Evolutionary conservation across 805 yeast species (phyloP), one percentile per base, ranked within the genome.

Genomic region (Candida oleophila): DNA sequence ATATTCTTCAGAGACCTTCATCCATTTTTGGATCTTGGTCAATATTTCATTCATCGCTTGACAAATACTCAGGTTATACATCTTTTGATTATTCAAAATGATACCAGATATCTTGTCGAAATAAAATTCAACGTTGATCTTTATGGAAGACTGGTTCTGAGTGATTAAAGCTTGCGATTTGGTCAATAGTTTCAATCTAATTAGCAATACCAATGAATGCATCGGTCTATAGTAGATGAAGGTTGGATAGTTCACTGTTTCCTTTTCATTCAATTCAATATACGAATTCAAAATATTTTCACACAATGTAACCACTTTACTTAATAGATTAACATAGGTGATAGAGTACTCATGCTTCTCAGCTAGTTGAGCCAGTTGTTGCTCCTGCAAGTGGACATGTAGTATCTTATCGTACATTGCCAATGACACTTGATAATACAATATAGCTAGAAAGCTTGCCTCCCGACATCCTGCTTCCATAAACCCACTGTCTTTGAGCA

Each of bases 141-240:
- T 45, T 15, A 59, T 46, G 8, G 48, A 38, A 3, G 34, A 30
- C n/a, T 16, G 37, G 20, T 16, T 41, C 7, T 30, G 48, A 53
- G 40, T 55, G 55, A 22, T 50, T 49, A 33, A 73, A 56, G n/a
- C 61, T 50, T 65, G 71, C 0, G 80, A 68, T 45, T 71, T 70
- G 18, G 77, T 73, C 41, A 77, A 61, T 18, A 79, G 54, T 49
- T 77, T 62, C 1, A 78, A 69, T 44, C 81, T 63, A 16, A 78
- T 69, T 48, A 79, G 55, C 3, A 78, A 68, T 21, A 77, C 76
- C 19, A 79, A 56, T 0, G 82, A 77, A 55, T 77, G 77, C 72
- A 78, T 65, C 2, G 83, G 81, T 40, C 83, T 59, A 51, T 78
- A 79, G 55, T 75, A 74, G 52, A 78, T 72, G 50, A 77, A 75